Base-by-base conservation (phyloP, 2,329 filamentous ascomycete species). In the Malbranchea cinnamomea region DNA sequence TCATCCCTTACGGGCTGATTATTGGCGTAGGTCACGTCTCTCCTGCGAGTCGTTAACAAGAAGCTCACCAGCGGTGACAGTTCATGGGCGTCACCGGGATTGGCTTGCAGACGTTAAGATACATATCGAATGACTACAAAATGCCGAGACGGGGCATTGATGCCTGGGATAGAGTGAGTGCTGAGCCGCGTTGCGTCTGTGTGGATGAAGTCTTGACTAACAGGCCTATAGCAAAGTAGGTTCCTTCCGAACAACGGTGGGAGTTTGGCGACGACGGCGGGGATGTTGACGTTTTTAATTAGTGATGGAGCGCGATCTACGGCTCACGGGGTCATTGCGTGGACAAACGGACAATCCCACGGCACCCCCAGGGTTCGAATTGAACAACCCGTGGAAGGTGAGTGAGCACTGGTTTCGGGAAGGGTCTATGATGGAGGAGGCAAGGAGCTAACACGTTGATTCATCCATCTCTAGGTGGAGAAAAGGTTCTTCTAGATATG, bases 311-410 rank as follows among this genome's bases (percentile, higher is more conserved):
- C 62, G 72, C 52, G 72, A 77, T 50, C 55, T 64, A 46, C 57
- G 72, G 39, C 59, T 77, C 43, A 77, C 72, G 23, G 72, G 72
- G 31, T 66, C 60, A 39, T 46, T 65, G 45, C 60, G 72, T 54
- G 71, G 69, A 36, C 72, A 77, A 49, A 68, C 68, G 33, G 68
- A 71, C 53, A 67, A 62, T 38, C 57, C 63, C 26, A 53, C 57
- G 35, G 72, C 72, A 17, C 71, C 71, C 16, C 53, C 59, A 33
- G 71, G 71, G 37, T 77, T 76, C 55, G 71, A 75, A 53, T 49
- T 75, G 46, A 76, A 67, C 65, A 74, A 74, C 54, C 67, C 68
- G 39, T 77, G 72, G 72, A 71, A 67, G 64, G 71, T 75, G 63
- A 35, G 64, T 49, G 35, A 19, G 13, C 7, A n/a, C n/a, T n/a